Base-by-base conservation (phyloP, 2,329 filamentous ascomycete species). In the Arthrocladium fulminans region DNA sequence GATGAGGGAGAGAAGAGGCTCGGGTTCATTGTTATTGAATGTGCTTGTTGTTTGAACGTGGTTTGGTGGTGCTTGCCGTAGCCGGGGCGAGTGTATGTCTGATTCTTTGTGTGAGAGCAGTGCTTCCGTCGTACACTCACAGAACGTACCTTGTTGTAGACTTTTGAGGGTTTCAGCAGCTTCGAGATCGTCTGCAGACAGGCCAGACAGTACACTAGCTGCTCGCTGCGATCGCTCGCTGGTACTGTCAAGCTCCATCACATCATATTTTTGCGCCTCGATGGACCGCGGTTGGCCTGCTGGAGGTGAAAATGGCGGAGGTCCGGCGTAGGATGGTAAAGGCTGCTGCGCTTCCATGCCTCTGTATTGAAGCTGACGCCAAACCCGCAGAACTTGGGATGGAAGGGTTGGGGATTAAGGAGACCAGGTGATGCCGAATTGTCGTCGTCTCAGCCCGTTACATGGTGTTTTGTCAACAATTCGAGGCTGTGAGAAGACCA, bases 1-100 rank as follows among this genome's bases (percentile, higher is more conserved):
- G 19, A 97, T 77, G 1, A 97, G 79, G 3, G 87, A 86, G 2
- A 97, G 73, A 4, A 96, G 74, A 1, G 89, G 92, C 65, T 96
- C 88, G 4, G 80, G 75, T 34, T 83, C 76, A 23, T 73, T 67
- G 1, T 73, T 68, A 66, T 64, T 58, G 42, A 53, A 59, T 50
- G 61, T 54, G 50, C 58, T 57, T 47, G 59, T 51, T 49, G 60
- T 60, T 58, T 65, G 63, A 52, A 60, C 59, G 1, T 72, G 68
- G 38, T 68, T 57, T 44, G 74, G 72, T 9, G 82, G 80, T 13
- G 81, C 84, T 46, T 81, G 81, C 80, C 84, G 54, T 17, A 52
- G 53, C 30, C 51, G 47, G 3, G 54, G 56, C 42, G 56, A 62
- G 44, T 54, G 54, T 19, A 52, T 53, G 49, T 57, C 56, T 56